Conservation (phyloP, 257 asterid genomes). For the Ligustrum vulgare region DNA sequence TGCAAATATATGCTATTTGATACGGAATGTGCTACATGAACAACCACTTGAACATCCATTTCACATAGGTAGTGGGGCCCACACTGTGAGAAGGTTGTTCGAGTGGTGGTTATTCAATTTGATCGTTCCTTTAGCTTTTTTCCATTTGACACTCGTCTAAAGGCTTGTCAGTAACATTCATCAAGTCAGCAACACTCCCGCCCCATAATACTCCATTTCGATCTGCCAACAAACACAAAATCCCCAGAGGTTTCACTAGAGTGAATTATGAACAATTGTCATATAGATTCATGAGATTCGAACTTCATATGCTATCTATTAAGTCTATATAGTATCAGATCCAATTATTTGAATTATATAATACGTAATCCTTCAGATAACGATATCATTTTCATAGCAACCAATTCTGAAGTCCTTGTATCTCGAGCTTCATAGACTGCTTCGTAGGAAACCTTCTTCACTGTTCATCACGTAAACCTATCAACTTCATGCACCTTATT, state of each 20-base stretch:
- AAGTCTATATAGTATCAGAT: constrained; percentile 6
- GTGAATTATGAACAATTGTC: too few relatives aligned
- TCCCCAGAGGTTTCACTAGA: too few relatives aligned
- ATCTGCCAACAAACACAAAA: constrained; percentile 63
- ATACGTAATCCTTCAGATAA: constrained; percentile 85
- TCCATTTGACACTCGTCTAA: too few relatives aligned
- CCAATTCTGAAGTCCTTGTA: constrained; percentile 81
- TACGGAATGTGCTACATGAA: too few relatives aligned
- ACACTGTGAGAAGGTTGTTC: too few relatives aligned
- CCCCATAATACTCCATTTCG: constrained; percentile 98
- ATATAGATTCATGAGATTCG: constrained; percentile 20
- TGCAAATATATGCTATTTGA: constrained; percentile 89
- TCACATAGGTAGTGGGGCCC: too few relatives aligned
- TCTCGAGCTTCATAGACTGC: constrained; percentile 97
- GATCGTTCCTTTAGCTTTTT: too few relatives aligned
- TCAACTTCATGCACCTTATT: constrained; percentile 28
- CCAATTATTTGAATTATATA: constrained; percentile 3
- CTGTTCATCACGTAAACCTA: constrained; percentile 39
- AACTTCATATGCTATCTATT: constrained; percentile 3
- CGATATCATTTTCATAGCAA: constrained; percentile 98
- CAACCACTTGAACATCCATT: too few relatives aligned
- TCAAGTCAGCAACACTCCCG: constrained; percentile 97
- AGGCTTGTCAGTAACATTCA: constrained; percentile 84
- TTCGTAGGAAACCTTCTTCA: constrained; percentile 97
- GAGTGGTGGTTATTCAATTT: too few relatives aligned